These are phyloP conservation scores for Cercospora sp. DNA, from an alignment of 2,329 filamentous ascomycete species.

Conservation along the genomic window DNA sequence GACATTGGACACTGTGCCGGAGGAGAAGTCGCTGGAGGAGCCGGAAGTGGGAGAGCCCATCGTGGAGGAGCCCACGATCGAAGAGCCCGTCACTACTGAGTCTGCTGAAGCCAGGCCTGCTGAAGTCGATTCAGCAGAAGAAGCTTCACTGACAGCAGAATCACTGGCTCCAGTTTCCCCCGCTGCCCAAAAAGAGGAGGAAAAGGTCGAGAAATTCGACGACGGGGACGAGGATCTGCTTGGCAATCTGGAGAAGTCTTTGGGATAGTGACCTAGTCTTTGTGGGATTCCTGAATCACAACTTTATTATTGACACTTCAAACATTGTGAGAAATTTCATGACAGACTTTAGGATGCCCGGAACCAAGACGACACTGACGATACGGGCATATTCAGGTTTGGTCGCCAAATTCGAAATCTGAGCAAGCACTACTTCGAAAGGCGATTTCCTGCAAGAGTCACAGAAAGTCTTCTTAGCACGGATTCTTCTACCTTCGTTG, in stretches of 20 bases:
- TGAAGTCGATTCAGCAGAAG: not conserved
- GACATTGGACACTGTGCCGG: slow-evolving; percentile 13
- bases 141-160: not conserved
- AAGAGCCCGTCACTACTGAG: not conserved
- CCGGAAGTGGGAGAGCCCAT: not conserved
- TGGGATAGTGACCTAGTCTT: not conserved
- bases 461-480: not conserved
- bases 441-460: not conserved
- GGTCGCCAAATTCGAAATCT: not conserved
- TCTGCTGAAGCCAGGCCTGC: not conserved
- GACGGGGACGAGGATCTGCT: slow-evolving; percentile 36
- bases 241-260: slow-evolving; percentile 34
- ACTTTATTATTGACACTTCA: not conserved
- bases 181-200: slow-evolving; percentile 7
- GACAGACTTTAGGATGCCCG: not conserved
- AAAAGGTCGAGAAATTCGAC: slow-evolving; percentile 23
- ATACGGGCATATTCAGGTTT: not conserved
- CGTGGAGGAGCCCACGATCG: not conserved
- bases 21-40: slow-evolving; percentile 2
- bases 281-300: not conserved
- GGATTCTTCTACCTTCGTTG: not conserved
- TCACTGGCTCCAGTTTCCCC: not conserved
- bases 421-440: not conserved
- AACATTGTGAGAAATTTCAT: not conserved
- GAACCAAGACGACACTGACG: not conserved